phyloP scores from a whole-genome alignment of 1,284 basidiomycete species.

The Malassezia globosa region DNA sequence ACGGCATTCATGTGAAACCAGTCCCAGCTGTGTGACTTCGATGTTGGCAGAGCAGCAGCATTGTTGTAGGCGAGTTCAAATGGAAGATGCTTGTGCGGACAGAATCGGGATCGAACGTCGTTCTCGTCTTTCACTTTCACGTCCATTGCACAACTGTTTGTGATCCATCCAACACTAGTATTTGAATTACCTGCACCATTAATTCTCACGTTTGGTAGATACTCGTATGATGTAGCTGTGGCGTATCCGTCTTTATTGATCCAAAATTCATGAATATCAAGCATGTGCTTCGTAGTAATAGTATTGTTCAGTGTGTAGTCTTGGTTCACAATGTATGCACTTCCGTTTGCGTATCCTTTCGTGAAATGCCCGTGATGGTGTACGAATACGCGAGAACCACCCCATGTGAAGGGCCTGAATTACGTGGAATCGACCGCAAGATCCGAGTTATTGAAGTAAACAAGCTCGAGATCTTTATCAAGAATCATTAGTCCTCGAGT shows the following conservation, averaged over 20 bases:
- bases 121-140: not conserved
- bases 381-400: not conserved
- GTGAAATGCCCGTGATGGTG: not conserved
- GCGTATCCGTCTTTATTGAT: not conserved
- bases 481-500: not conserved
- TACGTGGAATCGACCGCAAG: not conserved
- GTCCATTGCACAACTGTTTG: not conserved
- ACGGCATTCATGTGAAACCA: not conserved
- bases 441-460: not conserved
- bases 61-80: not conserved
- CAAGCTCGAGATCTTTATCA: not conserved
- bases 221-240: not conserved
- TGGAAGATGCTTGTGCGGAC: not conserved
- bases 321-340: not conserved
- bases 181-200: not conserved
- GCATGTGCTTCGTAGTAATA: not conserved
- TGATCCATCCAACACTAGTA: not conserved
- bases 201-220: not conserved
- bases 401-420: not conserved
- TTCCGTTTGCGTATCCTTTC: not conserved
- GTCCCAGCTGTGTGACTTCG: not conserved
- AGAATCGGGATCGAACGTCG: not conserved
- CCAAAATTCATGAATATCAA: not conserved
- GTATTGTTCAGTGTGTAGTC: not conserved
- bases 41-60: not conserved